Evolutionary conservation across 176 grass and related monocot genomes (phyloP), one percentile per base, ranked within the genome.

Genomic region (Pontederia paniculata): DNA sequence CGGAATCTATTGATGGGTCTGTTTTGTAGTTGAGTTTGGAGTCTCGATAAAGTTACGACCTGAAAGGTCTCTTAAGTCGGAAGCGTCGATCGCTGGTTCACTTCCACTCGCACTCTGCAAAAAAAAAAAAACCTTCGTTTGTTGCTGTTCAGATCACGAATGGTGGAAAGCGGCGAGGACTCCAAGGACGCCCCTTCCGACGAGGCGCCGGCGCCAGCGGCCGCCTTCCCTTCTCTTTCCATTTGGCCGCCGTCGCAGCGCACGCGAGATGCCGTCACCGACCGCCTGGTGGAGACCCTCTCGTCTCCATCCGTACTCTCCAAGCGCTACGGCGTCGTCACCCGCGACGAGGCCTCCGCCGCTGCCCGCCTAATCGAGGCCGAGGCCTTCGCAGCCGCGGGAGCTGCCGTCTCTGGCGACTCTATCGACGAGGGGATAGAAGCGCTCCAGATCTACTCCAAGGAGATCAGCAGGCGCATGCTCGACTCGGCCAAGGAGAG

Each of bases 241-340:
- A 89, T 97, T 76, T 97, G 91, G 91, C 91, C 86, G 31, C 91
- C 91, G 21, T 71, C 86, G 21, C 91, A 89, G 86, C 82, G 79
- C 70, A 83, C 91, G 48, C 91, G 91, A 41, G 91, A 96, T 55
- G 86, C 86, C 58, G 86, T 96, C 4, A 76, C 86, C 60, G 82
- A 77, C 21, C 91, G 91, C 67, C 77, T 96, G 23, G 82, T 89
- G 58, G 82, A 89, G 62, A 97, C 76, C 43, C 74, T 97, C 16
- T 68, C 68, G 11, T 55, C 78, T 4, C 47, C 86, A 50, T 90
- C 84, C 79, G 68, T 81, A 5, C 79, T 97, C 46, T 78, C 83
- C 68, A 68, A 89, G 76, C 86, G 91, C 76, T 90, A 86, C 77
- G 86, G 91, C 48, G 55, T 55, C 44, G 13, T 84, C 20, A 73